These are phyloP conservation scores for Scheffersomyces stambukii DNA, from an alignment of 1,139 yeast species.

Conservation along the genomic window DNA sequence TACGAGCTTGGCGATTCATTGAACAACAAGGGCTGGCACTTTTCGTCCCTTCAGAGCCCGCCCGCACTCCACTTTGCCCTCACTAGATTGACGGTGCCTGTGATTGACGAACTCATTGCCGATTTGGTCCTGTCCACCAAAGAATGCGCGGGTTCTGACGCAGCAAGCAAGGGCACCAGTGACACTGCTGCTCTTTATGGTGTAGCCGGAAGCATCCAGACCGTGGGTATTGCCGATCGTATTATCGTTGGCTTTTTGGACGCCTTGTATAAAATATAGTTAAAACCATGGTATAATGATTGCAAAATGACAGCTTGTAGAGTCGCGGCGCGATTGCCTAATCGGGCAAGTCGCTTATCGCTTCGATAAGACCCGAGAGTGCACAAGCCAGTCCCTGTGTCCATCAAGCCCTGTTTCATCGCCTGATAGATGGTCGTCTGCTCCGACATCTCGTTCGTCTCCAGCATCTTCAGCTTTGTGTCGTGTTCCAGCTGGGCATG, in stretches of 20 bases:
- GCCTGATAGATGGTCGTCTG: slow-evolving; percentile 12
- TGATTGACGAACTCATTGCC: slow-evolving; percentile 56
- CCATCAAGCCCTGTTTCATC: too few relatives aligned
- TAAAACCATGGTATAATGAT: slow-evolving; percentile 1
- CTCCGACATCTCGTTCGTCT: slow-evolving; percentile 14
- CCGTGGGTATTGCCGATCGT: slow-evolving; percentile 80
- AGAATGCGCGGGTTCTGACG: slow-evolving; percentile 34
- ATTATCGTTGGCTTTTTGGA: slow-evolving; percentile 79
- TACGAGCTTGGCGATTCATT: slow-evolving; percentile 74
- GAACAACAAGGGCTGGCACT: slow-evolving; percentile 79
- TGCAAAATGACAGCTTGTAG: too few relatives aligned
- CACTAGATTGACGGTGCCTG: slow-evolving; percentile 64
- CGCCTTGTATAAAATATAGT: slow-evolving; percentile 54
- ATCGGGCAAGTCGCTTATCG: too few relatives aligned
- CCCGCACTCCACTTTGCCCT: slow-evolving; percentile 89
- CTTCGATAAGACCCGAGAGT: neutral
- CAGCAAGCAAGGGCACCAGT: slow-evolving; percentile 25
- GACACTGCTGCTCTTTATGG: slow-evolving; percentile 90
- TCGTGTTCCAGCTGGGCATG: slow-evolving; percentile 63
- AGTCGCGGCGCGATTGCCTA: too few relatives aligned
- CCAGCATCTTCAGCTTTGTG: slow-evolving; percentile 29
- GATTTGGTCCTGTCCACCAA: slow-evolving; percentile 50
- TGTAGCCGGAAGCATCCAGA: slow-evolving; percentile 85
- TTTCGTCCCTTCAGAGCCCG: slow-evolving; percentile 81
- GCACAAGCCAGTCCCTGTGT: neutral